phyloP scores from a whole-genome alignment of 805 yeast species.

The Jamesozyma lodderae region DNA sequence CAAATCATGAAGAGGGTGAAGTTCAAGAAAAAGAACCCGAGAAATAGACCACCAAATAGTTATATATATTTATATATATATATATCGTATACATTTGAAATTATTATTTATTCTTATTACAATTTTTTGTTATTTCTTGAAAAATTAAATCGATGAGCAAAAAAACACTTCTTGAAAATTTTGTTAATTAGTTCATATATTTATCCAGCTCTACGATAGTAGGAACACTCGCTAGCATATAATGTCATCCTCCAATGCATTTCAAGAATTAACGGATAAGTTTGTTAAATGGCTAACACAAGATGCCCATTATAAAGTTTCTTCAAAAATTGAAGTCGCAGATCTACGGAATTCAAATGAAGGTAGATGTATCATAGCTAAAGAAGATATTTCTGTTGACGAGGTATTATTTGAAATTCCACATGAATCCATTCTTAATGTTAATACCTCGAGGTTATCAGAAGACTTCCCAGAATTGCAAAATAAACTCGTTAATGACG shows the following conservation, averaged over 20 bases:
- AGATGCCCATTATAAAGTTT: slow-evolving; percentile 37
- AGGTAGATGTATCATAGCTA: slow-evolving; percentile 74
- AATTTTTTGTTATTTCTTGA: no score
- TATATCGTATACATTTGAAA: not conserved
- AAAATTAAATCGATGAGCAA: no score
- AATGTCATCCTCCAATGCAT: slow-evolving; percentile 11
- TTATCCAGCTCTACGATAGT: no score
- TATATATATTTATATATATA: not conserved
- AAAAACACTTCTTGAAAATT: not conserved
- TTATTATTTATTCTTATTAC: not conserved
- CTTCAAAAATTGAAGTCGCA: slow-evolving; percentile 47
- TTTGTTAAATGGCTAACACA: slow-evolving; percentile 40
- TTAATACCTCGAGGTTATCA: slow-evolving; percentile 46
- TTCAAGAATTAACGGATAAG: slow-evolving; percentile 29
- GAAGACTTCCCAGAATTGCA: slow-evolving; percentile 25
- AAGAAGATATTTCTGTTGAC: slow-evolving; percentile 46
- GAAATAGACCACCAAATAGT: slow-evolving; percentile 7
- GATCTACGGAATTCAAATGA: slow-evolving; percentile 53
- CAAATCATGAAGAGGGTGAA: slow-evolving; percentile 37
- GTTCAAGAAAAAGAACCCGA: slow-evolving; percentile 17
- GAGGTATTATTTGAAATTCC: slow-evolving; percentile 69
- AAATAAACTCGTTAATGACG: slow-evolving; percentile 31
- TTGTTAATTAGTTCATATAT: no score
- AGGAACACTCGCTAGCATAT: no score
- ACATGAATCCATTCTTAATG: slow-evolving; percentile 44